phyloP scores from a whole-genome alignment of 2,329 filamentous ascomycete species.

The Stemphylium beticola region DNA sequence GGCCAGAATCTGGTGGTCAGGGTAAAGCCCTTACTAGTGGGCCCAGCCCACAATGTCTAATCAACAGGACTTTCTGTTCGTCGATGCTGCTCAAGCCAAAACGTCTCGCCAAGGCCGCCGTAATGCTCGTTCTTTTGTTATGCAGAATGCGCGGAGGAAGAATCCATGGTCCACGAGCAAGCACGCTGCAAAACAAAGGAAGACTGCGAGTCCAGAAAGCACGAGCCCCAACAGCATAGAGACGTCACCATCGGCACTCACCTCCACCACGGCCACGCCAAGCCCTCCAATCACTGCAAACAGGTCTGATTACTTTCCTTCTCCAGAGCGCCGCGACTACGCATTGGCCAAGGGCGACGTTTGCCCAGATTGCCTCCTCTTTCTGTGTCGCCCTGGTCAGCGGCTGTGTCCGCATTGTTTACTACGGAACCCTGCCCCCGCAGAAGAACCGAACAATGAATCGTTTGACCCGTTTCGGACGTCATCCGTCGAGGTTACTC shows the following conservation, averaged over 20 bases:
- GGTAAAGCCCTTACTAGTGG: conserved; percentile 23
- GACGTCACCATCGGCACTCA: conserved; percentile 38
- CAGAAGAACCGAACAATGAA: conserved; percentile 33
- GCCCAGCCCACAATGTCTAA: conserved; percentile 28
- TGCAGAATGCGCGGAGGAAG: conserved; percentile 48
- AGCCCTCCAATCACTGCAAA: conserved; percentile 32
- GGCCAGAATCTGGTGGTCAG: conserved; percentile 28
- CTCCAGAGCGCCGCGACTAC: conserved; percentile 18
- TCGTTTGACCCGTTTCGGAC: conserved; percentile 45
- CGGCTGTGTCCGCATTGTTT: conserved; percentile 38
- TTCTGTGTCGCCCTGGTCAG: conserved; percentile 40
- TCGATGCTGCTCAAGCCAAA: conserved; percentile 47
- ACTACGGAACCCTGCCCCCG: conserved; percentile 24
- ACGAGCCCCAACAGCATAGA: conserved; percentile 37
- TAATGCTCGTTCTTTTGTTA: conserved; percentile 50
- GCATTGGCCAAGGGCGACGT: conserved; percentile 26
- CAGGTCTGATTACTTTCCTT: conserved; percentile 29
- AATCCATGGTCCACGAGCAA: conserved; percentile 50
- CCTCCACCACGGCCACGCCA: conserved; percentile 40
- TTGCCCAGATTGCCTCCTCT: conserved; percentile 41
- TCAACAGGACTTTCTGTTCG: conserved; percentile 48
- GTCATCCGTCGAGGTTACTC: conserved; percentile 35
- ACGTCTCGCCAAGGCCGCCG: conserved; percentile 47
- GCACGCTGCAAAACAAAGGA: conserved; percentile 42
- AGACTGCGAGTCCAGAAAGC: conserved; percentile 25